Percentiles rank a stretch among this genome's conserved stretches.
phyloP scores from a whole-genome alignment of 768 basidiomycete species.

The Termitomyces bulborhizus region DNA sequence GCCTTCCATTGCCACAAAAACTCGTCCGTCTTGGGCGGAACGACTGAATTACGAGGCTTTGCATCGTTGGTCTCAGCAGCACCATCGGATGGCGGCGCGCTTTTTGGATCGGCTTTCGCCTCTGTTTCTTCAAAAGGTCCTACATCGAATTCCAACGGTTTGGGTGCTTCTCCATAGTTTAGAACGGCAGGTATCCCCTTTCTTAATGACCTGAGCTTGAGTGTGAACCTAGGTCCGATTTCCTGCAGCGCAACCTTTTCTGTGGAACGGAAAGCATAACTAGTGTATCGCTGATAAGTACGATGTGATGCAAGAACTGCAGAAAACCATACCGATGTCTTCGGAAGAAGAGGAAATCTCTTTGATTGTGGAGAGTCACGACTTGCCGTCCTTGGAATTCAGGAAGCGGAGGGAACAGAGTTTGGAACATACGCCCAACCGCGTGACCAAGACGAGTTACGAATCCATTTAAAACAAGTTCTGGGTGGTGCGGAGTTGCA shows the following conservation, averaged over 20 bases:
- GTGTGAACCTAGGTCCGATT: constrained; percentile 95
- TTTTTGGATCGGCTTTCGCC: constrained; percentile 19
- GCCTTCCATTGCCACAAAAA: constrained; percentile 92
- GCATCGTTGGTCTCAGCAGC: constrained; percentile 15
- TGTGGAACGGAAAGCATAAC: constrained; percentile 87
- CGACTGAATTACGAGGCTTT: constrained; percentile 24
- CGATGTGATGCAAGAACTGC: not conserved
- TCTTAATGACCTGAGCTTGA: constrained; percentile 86
- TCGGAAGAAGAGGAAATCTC: constrained; percentile 97
- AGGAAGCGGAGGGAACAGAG: constrained; percentile 89
- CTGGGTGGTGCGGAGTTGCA: constrained; percentile 89
- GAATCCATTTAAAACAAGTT: constrained; percentile 92
- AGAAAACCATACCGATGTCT: constrained; percentile 68
- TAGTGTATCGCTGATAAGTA: constrained; percentile 20
- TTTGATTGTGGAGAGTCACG: constrained; percentile 94
- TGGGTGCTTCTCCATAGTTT: constrained; percentile 57
- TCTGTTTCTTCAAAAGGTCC: constrained; percentile 27
- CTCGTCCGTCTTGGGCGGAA: constrained; percentile 68
- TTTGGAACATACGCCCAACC: constrained; percentile 94
- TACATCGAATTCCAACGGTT: constrained; percentile 48
- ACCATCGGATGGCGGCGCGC: constrained; percentile 14
- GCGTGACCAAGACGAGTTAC: constrained; percentile 90
- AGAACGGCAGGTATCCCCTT: constrained; percentile 84
- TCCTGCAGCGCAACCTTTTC: constrained; percentile 94
- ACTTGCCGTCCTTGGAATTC: constrained; percentile 97